These are phyloP conservation scores for Pisolithus orientalis DNA, from an alignment of 768 basidiomycete species.

Conservation along the genomic window DNA sequence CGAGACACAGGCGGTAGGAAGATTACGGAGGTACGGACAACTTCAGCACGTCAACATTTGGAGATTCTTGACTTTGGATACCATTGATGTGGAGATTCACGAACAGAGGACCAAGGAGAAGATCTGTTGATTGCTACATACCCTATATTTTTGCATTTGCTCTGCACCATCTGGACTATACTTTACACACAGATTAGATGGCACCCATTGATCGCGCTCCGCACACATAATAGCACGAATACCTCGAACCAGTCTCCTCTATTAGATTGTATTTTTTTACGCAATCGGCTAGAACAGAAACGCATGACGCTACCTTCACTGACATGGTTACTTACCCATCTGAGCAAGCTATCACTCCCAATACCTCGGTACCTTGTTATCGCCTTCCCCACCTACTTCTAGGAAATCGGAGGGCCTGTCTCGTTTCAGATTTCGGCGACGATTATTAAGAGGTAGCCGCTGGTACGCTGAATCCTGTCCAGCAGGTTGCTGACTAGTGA, in stretches of 20 bases:
- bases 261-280: not conserved
- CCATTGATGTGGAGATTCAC: slow-evolving; percentile 85
- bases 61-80: slow-evolving; percentile 79
- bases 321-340: not conserved
- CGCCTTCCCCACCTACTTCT: slow-evolving; percentile 60
- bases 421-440: slow-evolving; percentile 70
- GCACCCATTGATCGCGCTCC: not conserved
- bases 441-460: slow-evolving; percentile 73
- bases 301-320: not conserved
- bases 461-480: slow-evolving; percentile 84
- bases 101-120: slow-evolving; percentile 37
- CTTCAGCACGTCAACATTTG: slow-evolving; percentile 73
- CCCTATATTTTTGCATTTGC: not conserved
- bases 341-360: slow-evolving; percentile 51
- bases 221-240: no score
- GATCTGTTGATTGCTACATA: slow-evolving; percentile 8
- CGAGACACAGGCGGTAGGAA: slow-evolving; percentile 79
- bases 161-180: not conserved
- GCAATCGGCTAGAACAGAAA: not conserved
- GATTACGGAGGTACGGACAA: slow-evolving; percentile 81
- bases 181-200: not conserved
- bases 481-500: slow-evolving; percentile 57
- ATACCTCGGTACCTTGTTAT: slow-evolving; percentile 62
- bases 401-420: slow-evolving; percentile 82
- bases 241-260: no score